Evolutionary conservation across 805 yeast genomes (phyloP).

Genomic region (Lipomyces anomalus): DNA sequence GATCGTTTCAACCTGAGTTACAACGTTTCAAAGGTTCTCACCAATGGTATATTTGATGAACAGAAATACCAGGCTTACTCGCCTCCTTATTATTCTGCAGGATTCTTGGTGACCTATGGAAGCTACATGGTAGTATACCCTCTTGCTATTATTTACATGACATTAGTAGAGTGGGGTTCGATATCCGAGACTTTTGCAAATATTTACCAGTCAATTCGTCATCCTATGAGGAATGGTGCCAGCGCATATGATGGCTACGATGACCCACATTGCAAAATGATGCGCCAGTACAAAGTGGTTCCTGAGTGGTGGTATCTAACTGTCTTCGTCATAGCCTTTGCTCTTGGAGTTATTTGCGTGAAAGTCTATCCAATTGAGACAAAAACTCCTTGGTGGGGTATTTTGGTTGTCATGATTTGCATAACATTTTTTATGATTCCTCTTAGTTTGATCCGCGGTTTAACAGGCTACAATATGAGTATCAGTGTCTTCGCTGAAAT

Average conservation of each 20-base stretch:
- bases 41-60: slow-evolving; percentile 42
- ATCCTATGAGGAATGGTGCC: slow-evolving; percentile 1
- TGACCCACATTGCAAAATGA: slow-evolving; percentile 52
- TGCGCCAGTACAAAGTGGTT: slow-evolving; percentile 53
- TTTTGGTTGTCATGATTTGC: slow-evolving; percentile 52
- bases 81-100: slow-evolving; percentile 55
- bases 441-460: slow-evolving; percentile 54
- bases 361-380: slow-evolving; percentile 39
- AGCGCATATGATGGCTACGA: slow-evolving; percentile 27
- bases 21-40: slow-evolving; percentile 46
- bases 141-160: slow-evolving; percentile 4
- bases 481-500: slow-evolving; percentile 59
- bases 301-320: slow-evolving; percentile 58
- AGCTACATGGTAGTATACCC: slow-evolving; percentile 50
- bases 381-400: slow-evolving; percentile 58
- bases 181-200: neutral
- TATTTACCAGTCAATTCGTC: slow-evolving; percentile 24
- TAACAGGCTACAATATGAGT: slow-evolving; percentile 55
- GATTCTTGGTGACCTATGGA: slow-evolving; percentile 54
- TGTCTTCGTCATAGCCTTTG: slow-evolving; percentile 43
- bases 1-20: slow-evolving; percentile 49
- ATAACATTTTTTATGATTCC: slow-evolving; percentile 55
- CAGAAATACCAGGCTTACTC: slow-evolving; percentile 52
- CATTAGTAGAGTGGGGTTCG: slow-evolving; percentile 3
- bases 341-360: slow-evolving; percentile 40